Conservation (phyloP, 257 asterid genomes). For the Ajuga chamaepitys region DNA sequence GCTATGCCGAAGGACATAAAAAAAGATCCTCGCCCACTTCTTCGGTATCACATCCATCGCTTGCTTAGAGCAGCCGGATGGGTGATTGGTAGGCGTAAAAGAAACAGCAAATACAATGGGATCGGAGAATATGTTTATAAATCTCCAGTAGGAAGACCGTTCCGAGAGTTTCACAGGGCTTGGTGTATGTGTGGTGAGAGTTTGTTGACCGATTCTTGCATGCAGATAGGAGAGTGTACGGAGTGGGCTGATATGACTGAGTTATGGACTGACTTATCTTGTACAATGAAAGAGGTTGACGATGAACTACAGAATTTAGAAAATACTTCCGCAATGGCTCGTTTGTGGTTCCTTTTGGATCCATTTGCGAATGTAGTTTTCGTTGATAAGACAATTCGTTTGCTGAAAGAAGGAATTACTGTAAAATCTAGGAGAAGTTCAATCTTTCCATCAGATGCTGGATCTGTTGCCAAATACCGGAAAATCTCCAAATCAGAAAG, state of each 20-base stretch:
- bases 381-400: constrained; percentile 72
- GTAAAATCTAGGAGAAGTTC: constrained; percentile 64
- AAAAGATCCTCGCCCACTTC: constrained; percentile 95
- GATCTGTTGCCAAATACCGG: constrained; percentile 37
- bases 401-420: constrained; percentile 67
- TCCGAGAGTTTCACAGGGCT: constrained; percentile 91
- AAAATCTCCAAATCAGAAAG: constrained; percentile 38
- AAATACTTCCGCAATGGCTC: constrained; percentile 57
- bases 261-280: constrained; percentile 65
- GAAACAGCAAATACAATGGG: constrained; percentile 68
- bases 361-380: constrained; percentile 88
- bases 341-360: constrained; percentile 85
- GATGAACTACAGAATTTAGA: constrained; percentile 42
- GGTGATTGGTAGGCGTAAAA: constrained; percentile 92
- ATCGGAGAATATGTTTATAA: constrained; percentile 87
- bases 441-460: constrained; percentile 38
- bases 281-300: constrained; percentile 53
- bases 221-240: constrained; percentile 38
- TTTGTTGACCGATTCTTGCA: constrained; percentile 39
- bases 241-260: constrained; percentile 69
- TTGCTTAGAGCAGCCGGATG: constrained; percentile 85
- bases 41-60: constrained; percentile 83
- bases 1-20: constrained; percentile 57
- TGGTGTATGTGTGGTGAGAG: constrained; percentile 83
- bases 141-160: constrained; percentile 89